Base-by-base conservation (phyloP, 1,284 basidiomycete genomes). In the Tranzscheliella williamsii region DNA sequence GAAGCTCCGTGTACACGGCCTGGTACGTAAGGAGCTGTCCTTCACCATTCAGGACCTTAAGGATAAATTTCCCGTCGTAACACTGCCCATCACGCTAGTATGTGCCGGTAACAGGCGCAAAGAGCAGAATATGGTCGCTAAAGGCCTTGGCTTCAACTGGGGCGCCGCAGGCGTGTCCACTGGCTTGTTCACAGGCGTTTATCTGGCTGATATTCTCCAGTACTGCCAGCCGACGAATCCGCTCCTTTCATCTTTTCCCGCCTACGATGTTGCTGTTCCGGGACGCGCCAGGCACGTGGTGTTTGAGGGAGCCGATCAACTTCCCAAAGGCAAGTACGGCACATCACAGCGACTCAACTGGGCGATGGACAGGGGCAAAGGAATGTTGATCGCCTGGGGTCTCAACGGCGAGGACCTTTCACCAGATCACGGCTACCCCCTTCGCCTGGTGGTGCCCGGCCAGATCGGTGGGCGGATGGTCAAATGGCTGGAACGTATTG, bases 21-120 rank as follows among this genome's bases (percentile, higher is more conserved):
- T 56, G 16, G 78, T 70, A 2, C 34, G 64, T 9, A 27, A 32
- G 18, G 56, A 67, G 37, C 27, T 70, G 21, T 46, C 53, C n/a
- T 57, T 73, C 43, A 64, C 57, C 47, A 70, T 72, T 42, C 45
- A 70, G 22, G 72, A 73, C 13, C 79, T 86, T 16, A 80, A 80
- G 43, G 71, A 72, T 13, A 78, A 69, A 23, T 86, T 86, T 58
- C 74, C 80, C 5, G 79, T 83, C 2, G 82, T 86, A 5, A 87
- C 85, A 0, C 58, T 86, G 3, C 86, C 86, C 4, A 81, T 87
- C 30, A 87, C 86, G 0, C 72, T 87, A 15, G 84, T 85, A 1
- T 87, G 86, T 55, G 86, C 86, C 1, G 86, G 86, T 1, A 87
- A 87, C 73, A 78, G 86, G 4, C 80, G 86, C 11, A 86, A 85